A percentile compares a stretch with the other conserved stretches of the same genome.
These are phyloP conservation scores for Tephrocybe sp. DNA, from an alignment of 768 basidiomycete species.

Conservation along the genomic window DNA sequence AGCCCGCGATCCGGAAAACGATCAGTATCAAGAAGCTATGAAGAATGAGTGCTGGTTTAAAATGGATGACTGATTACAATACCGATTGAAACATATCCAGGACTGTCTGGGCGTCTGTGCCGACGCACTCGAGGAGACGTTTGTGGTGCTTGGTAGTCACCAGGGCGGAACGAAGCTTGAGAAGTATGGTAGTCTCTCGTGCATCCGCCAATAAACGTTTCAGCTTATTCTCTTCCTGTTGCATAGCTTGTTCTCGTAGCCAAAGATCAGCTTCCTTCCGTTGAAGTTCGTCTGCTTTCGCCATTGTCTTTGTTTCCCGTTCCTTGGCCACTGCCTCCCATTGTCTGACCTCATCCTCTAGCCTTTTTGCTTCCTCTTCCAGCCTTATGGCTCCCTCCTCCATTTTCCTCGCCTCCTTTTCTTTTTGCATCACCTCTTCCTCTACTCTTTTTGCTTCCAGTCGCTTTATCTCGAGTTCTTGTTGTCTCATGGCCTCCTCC, in stretches of 20 bases:
- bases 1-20: neutral
- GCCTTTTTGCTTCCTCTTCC: neutral
- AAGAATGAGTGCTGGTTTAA: neutral
- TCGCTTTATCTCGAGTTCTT: neutral
- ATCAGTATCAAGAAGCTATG: constrained; percentile 2
- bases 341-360: neutral
- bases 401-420: too few relatives aligned
- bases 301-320: neutral
- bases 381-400: too few relatives aligned
- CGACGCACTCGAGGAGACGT: neutral
- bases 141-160: neutral
- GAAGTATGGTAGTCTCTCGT: neutral
- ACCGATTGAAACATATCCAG: constrained; percentile 8
- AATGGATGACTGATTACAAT: neutral
- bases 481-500: neutral
- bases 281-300: neutral
- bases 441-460: neutral
- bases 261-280: neutral
- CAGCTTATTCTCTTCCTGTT: neutral
- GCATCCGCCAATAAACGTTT: neutral
- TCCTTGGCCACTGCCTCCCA: neutral
- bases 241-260: neutral
- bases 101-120: constrained; percentile 1
- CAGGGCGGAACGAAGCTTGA: neutral
- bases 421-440: too few relatives aligned